Evolutionary conservation across 208 protist species (phyloP), one percentile per base, ranked within the genome.

Genomic region (Trypanosoma congolense): DNA sequence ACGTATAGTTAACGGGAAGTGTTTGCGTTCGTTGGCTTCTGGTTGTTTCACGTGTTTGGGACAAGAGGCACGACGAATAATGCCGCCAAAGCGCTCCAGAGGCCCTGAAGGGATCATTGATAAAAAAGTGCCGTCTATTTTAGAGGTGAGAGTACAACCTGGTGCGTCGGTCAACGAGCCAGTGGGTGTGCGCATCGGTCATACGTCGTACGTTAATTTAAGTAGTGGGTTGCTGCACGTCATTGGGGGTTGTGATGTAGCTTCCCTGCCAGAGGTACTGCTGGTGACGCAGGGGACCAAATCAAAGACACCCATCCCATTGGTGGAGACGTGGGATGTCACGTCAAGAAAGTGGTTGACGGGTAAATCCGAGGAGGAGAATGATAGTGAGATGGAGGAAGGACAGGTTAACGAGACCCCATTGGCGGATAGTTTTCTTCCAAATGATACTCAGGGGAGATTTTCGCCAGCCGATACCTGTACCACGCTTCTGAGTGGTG

Each of bases 191-290:
- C 61, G 61, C 12, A 67, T 60, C 38, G 61, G 61, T 40, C 61
- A 67, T 28, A 29, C 33, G 1, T 67, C 61, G 19, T 67, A 55
- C 38, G 26, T 67, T 54, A 51, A 67, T 19, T 53, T 53, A 0
- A 41, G 26, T 35, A 67, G 21, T 55, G 61, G 53, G 0, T n/a
- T 49, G 25, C 19, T 67, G 28, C 60, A 54, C 30, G 33, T 67
- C 14, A 36, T 67, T 31, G 61, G 61, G 22, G 61, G 61, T 0
- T 67, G 53, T 30, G 61, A 67, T 53, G 31, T 48, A 25, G 33
- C 22, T 8, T 22, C 22, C 12, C 53, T 67, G 0, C 35, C 61
- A 25, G 31, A 49, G 18, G 21, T 28, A 16, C n/a, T 55, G 1
- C 19, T 35, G n/a, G 18, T 30, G 3, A 18, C 18, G 4, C 19